These are phyloP conservation scores for Thraustotheca clavata DNA, from an alignment of 352 stramenopile species.

Conservation along the genomic window DNA sequence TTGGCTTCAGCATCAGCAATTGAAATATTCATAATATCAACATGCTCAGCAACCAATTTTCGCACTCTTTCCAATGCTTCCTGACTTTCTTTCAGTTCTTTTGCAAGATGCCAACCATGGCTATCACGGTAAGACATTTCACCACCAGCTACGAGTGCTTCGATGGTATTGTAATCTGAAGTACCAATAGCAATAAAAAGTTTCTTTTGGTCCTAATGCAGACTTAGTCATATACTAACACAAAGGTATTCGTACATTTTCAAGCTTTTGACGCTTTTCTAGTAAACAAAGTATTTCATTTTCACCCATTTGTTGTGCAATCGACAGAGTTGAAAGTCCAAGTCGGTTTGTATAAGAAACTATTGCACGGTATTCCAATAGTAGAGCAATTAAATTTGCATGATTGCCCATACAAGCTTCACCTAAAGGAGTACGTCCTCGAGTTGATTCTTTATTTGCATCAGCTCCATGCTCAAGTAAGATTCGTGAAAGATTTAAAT, in stretches of 20 bases:
- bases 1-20: constrained; percentile 71
- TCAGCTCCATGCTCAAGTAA: constrained; percentile 57
- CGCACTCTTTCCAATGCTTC: constrained; percentile 16
- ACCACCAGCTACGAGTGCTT: constrained; percentile 4
- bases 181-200: constrained; percentile 62
- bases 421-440: constrained; percentile 47
- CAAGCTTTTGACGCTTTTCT: background rate
- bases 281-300: background rate
- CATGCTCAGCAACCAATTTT: constrained; percentile 33
- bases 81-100: constrained; percentile 25
- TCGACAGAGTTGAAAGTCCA: constrained; percentile 35
- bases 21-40: constrained; percentile 51
- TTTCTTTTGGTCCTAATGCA: constrained; percentile 30
- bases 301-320: constrained; percentile 22
- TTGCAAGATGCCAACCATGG: constrained; percentile 10
- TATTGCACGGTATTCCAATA: constrained; percentile 52
- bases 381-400: constrained; percentile 34
- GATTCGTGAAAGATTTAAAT: constrained; percentile 41
- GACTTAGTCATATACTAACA: background rate
- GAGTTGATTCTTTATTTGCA: constrained; percentile 59
- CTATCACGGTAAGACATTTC: constrained; percentile 19
- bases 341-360: constrained; percentile 57
- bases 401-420: constrained; percentile 53
- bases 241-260: background rate
- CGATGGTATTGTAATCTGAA: constrained; percentile 45